These are phyloP conservation scores for Trifolium dubium DNA, from an alignment of 306 rosid genomes.

Conservation along the genomic window DNA sequence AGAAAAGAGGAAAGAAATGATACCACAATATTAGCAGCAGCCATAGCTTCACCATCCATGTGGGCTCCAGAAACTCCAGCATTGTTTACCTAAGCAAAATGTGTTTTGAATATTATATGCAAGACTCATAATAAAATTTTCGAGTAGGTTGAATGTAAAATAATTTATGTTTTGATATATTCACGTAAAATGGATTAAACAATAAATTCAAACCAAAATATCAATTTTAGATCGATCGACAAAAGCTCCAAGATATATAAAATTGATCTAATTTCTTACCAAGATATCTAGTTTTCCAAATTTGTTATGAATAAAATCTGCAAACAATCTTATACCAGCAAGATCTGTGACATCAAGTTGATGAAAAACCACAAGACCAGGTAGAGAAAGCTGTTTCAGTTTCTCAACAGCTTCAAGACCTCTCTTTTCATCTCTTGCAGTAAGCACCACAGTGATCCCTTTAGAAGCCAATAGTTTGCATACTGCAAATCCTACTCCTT, in stretches of 20 bases:
- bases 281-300: slow-evolving; percentile 50
- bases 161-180: no score
- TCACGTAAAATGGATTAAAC: not conserved
- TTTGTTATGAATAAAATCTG: slow-evolving; percentile 34
- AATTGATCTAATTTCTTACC: slow-evolving; percentile 15
- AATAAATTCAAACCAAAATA: no score
- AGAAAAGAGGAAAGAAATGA: not conserved
- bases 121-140: no score
- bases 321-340: slow-evolving; percentile 33
- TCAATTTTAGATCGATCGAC: not conserved
- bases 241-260: not conserved
- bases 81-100: slow-evolving; percentile 44
- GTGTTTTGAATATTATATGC: no score
- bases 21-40: slow-evolving; percentile 10
- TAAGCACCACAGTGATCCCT: slow-evolving; percentile 39
- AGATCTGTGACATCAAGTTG: slow-evolving; percentile 47
- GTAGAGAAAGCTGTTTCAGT: slow-evolving; percentile 22
- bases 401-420: slow-evolving; percentile 44
- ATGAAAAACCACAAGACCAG: slow-evolving; percentile 38
- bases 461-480: slow-evolving; percentile 47
- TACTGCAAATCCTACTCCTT: slow-evolving; percentile 42
- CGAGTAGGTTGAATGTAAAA: not conserved
- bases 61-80: slow-evolving; percentile 38
- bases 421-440: slow-evolving; percentile 44
- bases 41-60: not conserved